Base-by-base conservation (phyloP, 2,329 filamentous ascomycete genomes). In the Fusarium sterilihyphosum region DNA sequence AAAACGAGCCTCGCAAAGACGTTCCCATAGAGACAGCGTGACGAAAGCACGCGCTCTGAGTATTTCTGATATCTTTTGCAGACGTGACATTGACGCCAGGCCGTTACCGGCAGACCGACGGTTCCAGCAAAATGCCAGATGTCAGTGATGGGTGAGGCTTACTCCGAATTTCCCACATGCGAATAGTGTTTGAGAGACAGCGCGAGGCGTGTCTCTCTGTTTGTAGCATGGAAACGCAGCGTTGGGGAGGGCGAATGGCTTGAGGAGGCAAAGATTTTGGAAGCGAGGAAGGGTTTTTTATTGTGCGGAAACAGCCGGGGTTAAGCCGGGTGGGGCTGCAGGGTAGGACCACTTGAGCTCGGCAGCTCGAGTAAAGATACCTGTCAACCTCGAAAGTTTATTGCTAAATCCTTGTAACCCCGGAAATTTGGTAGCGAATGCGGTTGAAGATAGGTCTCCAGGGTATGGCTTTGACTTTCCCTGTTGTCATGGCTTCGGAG, bases 81-180 rank as follows among this genome's bases (percentile, higher is more conserved):
- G 88, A 90, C 93, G 92, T 91, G 87, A 26, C 84, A 82, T 83
- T 93, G 92, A 93, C 93, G 93, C 90, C 90, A 92, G 92, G 89
- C 93, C 93, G 93, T 96, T 88, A 89, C 93, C 91, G 92, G 93
- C 92, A 93, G 94, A 87, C 86, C 86, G 81, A 78, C 83, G 46
- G n/a, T 49, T 49, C 46, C 17, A 37, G 64, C 40, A 13, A 35
- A 16, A 26, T 14, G 47, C 57, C 13, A 52, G 53, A 46, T 61
- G 52, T 65, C 35, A 59, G 66, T 40, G 82, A 79, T 74, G 81
- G 83, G 80, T 71, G 94, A 93, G 95, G 93, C 95, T 92, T 96
- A 93, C 94, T 96, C 94, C 94, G 94, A 96, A 96, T 96, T 96
- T 96, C 94, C 94, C 94, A 95, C 94, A 94, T 95, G 94, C 94